A percentile compares a stretch with the other conserved stretches of the same genome.
Conservation (phyloP, 352 stramenopile genomes). For the Phytopythium boreale region DNA sequence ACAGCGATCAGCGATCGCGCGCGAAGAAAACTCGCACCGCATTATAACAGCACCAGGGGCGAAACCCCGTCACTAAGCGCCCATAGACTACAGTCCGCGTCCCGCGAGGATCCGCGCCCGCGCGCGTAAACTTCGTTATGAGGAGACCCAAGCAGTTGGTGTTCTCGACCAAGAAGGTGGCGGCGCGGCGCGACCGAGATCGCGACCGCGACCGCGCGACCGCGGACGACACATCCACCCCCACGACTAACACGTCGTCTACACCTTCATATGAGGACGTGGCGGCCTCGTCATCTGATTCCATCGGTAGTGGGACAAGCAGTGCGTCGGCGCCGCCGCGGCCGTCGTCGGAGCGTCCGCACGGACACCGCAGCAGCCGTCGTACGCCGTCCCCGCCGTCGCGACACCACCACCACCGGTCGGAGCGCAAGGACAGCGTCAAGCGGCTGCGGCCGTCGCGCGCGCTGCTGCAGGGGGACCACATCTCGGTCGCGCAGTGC, state of each 20-base stretch:
- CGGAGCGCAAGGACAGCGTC: slow-evolving; percentile 28
- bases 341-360: neutral
- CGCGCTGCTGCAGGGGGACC: slow-evolving; percentile 72
- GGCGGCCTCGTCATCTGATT: neutral
- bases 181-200: slow-evolving; percentile 18
- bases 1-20: neutral
- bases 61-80: too few species aligned
- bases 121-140: neutral
- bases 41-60: too few species aligned
- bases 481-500: slow-evolving; percentile 64
- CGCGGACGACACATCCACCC: neutral
- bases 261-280: neutral
- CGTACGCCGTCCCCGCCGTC: slow-evolving; percentile 14
- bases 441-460: slow-evolving; percentile 63
- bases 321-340: neutral
- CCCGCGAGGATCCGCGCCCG: too few species aligned
- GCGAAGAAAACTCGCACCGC: neutral
- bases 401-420: slow-evolving; percentile 18
- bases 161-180: slow-evolving; percentile 67
- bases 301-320: slow-evolving; percentile 1
- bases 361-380: neutral
- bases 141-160: slow-evolving; percentile 37
- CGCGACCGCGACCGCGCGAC: slow-evolving; percentile 12
- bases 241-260: neutral
- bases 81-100: too few species aligned